Conservation (phyloP, 1,139 yeast genomes). For the Debaryomyces subglobosus region DNA sequence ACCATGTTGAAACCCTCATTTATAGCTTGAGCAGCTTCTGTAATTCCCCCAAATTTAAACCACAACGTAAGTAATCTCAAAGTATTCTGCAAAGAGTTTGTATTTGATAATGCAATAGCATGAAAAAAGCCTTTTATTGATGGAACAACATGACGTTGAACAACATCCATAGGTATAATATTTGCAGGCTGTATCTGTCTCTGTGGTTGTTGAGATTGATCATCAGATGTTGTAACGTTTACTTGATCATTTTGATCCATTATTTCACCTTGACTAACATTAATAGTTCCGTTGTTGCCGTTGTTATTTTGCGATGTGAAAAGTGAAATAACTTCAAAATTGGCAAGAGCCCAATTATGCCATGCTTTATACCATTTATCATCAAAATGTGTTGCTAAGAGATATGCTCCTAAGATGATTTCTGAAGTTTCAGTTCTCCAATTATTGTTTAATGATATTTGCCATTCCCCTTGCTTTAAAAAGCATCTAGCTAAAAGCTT, state of each 20-base stretch:
- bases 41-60: slow-evolving; percentile 94
- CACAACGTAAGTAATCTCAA: slow-evolving; percentile 86
- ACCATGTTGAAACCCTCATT: slow-evolving; percentile 90
- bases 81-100: slow-evolving; percentile 91
- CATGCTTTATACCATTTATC: slow-evolving; percentile 96
- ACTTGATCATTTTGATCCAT: slow-evolving; percentile 27
- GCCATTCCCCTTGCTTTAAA: slow-evolving; percentile 98
- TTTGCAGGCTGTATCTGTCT: slow-evolving; percentile 21
- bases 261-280: slow-evolving; percentile 24
- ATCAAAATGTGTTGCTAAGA: slow-evolving; percentile 94
- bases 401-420: slow-evolving; percentile 83
- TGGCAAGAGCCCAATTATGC: slow-evolving; percentile 99
- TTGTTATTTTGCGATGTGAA: slow-evolving; percentile 45
- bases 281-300: slow-evolving; percentile 23
- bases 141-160: slow-evolving; percentile 88
- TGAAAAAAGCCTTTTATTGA: slow-evolving; percentile 95
- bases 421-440: slow-evolving; percentile 86
- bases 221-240: slow-evolving; percentile 19
- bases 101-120: slow-evolving; percentile 83
- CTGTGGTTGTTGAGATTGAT: slow-evolving; percentile 8
- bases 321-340: slow-evolving; percentile 88
- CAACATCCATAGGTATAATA: slow-evolving; percentile 56
- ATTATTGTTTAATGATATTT: slow-evolving; percentile 71
- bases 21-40: slow-evolving; percentile 90
- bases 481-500: slow-evolving; percentile 89